phyloP scores from a whole-genome alignment of 2,329 filamentous ascomycete species.

The Paraphoma sp. region DNA sequence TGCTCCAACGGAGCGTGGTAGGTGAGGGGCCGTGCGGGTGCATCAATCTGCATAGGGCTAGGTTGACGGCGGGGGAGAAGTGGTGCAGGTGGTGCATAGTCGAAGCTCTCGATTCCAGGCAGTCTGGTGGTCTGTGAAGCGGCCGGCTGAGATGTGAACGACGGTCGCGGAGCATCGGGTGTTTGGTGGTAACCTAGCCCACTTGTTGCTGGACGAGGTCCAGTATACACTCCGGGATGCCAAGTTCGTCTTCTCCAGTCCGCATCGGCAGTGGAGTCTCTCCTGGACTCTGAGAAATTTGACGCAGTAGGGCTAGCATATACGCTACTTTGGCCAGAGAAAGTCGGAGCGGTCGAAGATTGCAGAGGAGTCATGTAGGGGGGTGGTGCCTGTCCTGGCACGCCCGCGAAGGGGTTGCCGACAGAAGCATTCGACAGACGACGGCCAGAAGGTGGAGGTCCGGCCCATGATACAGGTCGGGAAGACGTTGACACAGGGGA shows the following conservation, averaged over 20 bases:
- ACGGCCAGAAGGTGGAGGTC: constrained; percentile 71
- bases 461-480: constrained; percentile 76
- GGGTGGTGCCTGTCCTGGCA: constrained; percentile 66
- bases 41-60: constrained; percentile 81
- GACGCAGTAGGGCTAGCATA: constrained; percentile 72
- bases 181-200: constrained; percentile 78
- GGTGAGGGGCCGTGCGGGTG: constrained; percentile 51
- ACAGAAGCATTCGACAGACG: constrained; percentile 83
- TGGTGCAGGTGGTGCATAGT: constrained; percentile 71
- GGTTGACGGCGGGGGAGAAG: constrained; percentile 67
- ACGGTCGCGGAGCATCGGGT: constrained; percentile 66
- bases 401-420: constrained; percentile 74
- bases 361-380: constrained; percentile 63
- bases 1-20: constrained; percentile 45
- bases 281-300: constrained; percentile 66
- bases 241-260: constrained; percentile 86
- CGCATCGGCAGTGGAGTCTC: constrained; percentile 75
- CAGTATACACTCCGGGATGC: constrained; percentile 77
- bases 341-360: constrained; percentile 60
- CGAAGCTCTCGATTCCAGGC: constrained; percentile 92
- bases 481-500: constrained; percentile 77
- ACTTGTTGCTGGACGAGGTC: constrained; percentile 70
- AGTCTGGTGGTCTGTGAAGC: constrained; percentile 70
- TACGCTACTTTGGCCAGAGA: constrained; percentile 65
- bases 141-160: constrained; percentile 62